phyloP scores from a whole-genome alignment of 208 protist species.

The Herpetomonas samuelpessoai region DNA sequence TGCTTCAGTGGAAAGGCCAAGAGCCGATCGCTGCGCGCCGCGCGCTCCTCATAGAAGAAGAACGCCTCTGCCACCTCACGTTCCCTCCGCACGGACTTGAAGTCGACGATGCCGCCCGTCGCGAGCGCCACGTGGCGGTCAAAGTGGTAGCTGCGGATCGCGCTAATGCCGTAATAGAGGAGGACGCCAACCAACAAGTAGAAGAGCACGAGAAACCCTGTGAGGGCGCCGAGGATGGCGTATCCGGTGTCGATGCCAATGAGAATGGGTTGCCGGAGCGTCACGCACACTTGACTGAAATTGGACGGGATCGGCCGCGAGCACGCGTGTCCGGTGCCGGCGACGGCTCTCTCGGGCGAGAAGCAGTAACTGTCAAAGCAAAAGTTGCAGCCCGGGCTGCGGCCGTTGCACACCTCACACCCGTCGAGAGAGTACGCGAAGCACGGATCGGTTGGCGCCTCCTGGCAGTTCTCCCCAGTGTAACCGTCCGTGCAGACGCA shows the following conservation, averaged over 20 bases:
- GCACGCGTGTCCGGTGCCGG: conserved; percentile 17
- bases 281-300: neutral
- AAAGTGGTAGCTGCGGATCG: neutral
- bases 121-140: conserved; percentile 7
- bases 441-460: conserved; percentile 14
- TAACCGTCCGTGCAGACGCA: conserved; percentile 6
- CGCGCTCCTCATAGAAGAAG: neutral
- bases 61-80: conserved; percentile 3
- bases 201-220: neutral
- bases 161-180: neutral
- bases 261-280: neutral
- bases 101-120: conserved; percentile 4
- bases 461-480: conserved; percentile 4
- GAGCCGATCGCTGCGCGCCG: neutral
- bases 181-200: neutral
- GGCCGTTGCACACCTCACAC: conserved; percentile 12
- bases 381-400: conserved; percentile 11
- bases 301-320: neutral
- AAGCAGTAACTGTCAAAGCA: conserved; percentile 26
- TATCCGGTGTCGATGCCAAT: neutral
- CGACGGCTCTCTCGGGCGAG: conserved; percentile 9
- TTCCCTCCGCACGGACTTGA: conserved; percentile 2
- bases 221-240: neutral
- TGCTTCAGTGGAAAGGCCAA: conserved; percentile 8
- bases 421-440: conserved; percentile 14